Evolutionary conservation across 2,329 filamentous ascomycete genomes (phyloP).

Genomic region (Phaeophleospora eucalypticola): DNA sequence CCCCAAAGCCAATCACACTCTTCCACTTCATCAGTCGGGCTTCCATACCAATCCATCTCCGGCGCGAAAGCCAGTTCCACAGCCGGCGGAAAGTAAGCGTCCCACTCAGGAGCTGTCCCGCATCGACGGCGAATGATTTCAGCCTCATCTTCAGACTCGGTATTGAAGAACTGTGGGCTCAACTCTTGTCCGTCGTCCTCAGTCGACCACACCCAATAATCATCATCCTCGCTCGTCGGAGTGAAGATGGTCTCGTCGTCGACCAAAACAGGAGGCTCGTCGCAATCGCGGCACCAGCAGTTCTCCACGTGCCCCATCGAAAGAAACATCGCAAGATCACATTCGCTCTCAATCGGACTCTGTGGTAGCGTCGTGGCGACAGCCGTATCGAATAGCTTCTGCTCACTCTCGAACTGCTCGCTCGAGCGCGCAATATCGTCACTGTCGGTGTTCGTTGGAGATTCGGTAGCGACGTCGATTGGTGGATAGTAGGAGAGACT

Average conservation of each 20-base stretch:
- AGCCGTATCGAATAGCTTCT: constrained; percentile 22
- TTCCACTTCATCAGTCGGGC: no score
- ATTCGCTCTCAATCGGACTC: constrained; percentile 12
- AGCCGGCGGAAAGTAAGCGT: no score
- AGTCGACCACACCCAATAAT: constrained; percentile 19
- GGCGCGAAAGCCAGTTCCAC: no score
- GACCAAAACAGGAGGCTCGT: constrained; percentile 20
- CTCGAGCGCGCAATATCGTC: constrained; percentile 18
- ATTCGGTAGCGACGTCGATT: not conserved
- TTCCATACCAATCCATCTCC: no score
- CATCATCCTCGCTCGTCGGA: constrained; percentile 8
- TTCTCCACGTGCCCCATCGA: constrained; percentile 28
- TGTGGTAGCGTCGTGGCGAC: constrained; percentile 8
- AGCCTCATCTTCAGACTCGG: no score
- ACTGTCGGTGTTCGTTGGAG: constrained; percentile 3
- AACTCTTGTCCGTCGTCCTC: no score
- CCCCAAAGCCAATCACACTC: no score
- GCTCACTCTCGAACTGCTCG: constrained; percentile 27
- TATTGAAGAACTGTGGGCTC: no score
- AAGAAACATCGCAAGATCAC: constrained; percentile 26
- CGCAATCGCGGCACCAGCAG: constrained; percentile 28
- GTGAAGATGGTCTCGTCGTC: constrained; percentile 8
- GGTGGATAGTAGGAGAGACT: not conserved
- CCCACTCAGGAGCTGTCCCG: no score
- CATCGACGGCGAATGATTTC: no score